These are phyloP conservation scores for Ormosia emarginata DNA, from an alignment of 306 rosid genomes.

Conservation along the genomic window DNA sequence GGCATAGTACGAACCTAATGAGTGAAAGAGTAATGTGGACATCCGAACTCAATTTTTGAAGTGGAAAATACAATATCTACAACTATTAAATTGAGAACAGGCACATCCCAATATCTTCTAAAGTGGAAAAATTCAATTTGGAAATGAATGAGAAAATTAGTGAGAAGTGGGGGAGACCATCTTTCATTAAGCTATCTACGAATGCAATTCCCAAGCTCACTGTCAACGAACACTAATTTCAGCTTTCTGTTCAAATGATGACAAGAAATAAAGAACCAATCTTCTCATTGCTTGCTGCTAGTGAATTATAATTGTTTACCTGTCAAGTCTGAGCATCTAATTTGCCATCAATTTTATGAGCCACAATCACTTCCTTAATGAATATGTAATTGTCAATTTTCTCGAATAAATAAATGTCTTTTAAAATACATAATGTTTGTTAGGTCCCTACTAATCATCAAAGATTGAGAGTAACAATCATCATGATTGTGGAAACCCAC, in stretches of 20 bases:
- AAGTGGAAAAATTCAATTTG: not conserved
- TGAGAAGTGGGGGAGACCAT: not conserved
- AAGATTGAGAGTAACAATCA: slow-evolving; percentile 17
- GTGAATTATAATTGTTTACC: slow-evolving; percentile 9
- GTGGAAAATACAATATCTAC: slow-evolving; percentile 14
- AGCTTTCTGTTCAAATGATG: slow-evolving; percentile 26
- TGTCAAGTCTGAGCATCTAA: slow-evolving; percentile 23
- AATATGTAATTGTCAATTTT: slow-evolving; percentile 5
- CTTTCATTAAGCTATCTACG: not conserved
- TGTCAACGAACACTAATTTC: slow-evolving; percentile 13
- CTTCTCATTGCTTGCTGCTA: not conserved
- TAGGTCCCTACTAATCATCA: slow-evolving; percentile 35
- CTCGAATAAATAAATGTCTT: not conserved
- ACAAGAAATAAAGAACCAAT: slow-evolving; percentile 7
- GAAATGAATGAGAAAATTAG: not conserved
- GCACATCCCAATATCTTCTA: not conserved
- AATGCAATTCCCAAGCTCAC: not conserved
- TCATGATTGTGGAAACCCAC: slow-evolving; percentile 39
- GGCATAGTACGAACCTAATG: too few relatives aligned
- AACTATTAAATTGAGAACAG: slow-evolving; percentile 4
- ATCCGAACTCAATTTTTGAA: slow-evolving; percentile 14
- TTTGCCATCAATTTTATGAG: slow-evolving; percentile 25
- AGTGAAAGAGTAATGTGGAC: slow-evolving; percentile 7
- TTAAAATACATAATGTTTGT: slow-evolving; percentile 22
- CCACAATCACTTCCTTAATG: slow-evolving; percentile 31